These are phyloP conservation scores for Cucumis hystrix DNA, from an alignment of 306 rosid genomes.

Conservation along the genomic window DNA sequence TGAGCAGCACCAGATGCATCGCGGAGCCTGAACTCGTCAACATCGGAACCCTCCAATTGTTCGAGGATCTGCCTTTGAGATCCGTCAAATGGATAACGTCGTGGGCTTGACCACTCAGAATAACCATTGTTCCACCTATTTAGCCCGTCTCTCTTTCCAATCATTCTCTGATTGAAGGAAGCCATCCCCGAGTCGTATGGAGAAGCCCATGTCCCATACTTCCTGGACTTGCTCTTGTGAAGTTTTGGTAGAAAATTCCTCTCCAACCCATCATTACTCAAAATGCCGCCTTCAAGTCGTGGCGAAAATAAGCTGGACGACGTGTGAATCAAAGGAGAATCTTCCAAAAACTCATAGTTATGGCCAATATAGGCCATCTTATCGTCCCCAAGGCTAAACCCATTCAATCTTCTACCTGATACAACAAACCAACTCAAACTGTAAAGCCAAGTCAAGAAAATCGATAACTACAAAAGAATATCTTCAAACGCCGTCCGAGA, in stretches of 20 bases:
- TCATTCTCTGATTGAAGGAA: conserved; percentile 22
- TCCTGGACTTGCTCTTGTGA: conserved; percentile 48
- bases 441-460: not conserved
- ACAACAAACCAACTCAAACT: conserved; percentile 15
- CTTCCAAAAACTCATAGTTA: conserved; percentile 59
- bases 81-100: conserved; percentile 26
- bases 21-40: conserved; percentile 49
- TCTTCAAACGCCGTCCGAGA: not conserved
- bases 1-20: conserved; percentile 54
- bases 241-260: conserved; percentile 35
- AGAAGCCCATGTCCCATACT: conserved; percentile 24
- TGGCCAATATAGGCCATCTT: conserved; percentile 43
- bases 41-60: conserved; percentile 44
- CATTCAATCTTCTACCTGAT: conserved; percentile 74
- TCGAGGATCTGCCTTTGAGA: conserved; percentile 34
- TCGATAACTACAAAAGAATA: not conserved
- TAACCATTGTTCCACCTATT: conserved; percentile 23
- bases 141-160: conserved; percentile 38
- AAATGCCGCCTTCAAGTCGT: conserved; percentile 34
- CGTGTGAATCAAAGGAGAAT: conserved; percentile 47
- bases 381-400: conserved; percentile 49
- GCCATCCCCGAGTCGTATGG: conserved; percentile 25
- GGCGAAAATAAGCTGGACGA: conserved; percentile 59
- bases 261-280: conserved; percentile 37
- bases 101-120: conserved; percentile 34